Evolutionary conservation across 805 yeast species (phyloP), one percentile per base, ranked within the genome.

Genomic region (Zygosaccharomyces bailii): DNA sequence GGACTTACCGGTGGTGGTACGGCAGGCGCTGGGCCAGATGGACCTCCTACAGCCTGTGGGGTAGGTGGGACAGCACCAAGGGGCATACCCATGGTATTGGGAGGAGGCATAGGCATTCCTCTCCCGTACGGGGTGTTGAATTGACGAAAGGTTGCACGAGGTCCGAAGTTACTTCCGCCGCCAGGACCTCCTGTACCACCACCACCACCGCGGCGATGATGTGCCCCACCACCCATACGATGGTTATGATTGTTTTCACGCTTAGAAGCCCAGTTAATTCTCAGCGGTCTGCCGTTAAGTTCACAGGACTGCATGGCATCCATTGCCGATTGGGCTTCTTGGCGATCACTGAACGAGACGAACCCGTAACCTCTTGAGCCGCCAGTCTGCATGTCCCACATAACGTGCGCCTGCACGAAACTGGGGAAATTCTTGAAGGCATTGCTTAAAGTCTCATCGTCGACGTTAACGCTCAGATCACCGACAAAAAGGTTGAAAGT

Each of bases 361-460:
- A 89, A 88, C 2, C 96, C 96, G 60, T 88, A 88, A 29, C 96
- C 95, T 67, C 96, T 74, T 2, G 95, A 86, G 60, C 96, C 74
- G 34, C 95, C 93, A 19, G 93, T 84, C 63, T 86, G 90, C 95
- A 87, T 86, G 63, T 89, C 96, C 96, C 96, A 88, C 96, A 88
- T 89, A 24, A 88, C 96, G 55, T 88, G 89, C 9, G 95, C 96
- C 63, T 86, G 93, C 37, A 78, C 69, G 56, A 85, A 69, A 1
- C 88, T 75, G 13, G 72, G 70, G 62, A 76, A 84, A 44, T 71
- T 69, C 4, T 69, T 54, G 59, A 88, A 88, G 9, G 84, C 72
- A 34, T 64, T 67, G 41, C 71, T 71, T 50, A 88, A 73, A 13
- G 78, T 60, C 52, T 84, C 95, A 65, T 89, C 96, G 59, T 85